Percentiles rank a stretch among this genome's conserved stretches.
Conservation (phyloP, 1,139 yeast genomes). For the Hyphopichia pseudoburtonii region DNA sequence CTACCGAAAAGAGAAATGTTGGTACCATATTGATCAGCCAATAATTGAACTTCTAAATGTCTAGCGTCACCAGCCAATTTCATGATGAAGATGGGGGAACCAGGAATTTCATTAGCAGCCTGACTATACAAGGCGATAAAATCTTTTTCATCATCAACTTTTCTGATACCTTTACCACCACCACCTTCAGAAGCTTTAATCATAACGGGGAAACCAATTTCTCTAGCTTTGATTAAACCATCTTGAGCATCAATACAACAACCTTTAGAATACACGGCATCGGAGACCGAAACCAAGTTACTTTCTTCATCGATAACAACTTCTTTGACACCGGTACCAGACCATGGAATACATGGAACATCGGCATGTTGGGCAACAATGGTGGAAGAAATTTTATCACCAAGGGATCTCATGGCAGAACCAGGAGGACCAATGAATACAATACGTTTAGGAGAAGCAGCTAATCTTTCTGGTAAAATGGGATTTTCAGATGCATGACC, state of each 20-base stretch:
- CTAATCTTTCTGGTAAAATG: constrained; percentile 84
- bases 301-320: constrained; percentile 67
- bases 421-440: constrained; percentile 98
- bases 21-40: constrained; percentile 95
- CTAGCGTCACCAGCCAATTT: constrained; percentile 92
- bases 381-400: constrained; percentile 96
- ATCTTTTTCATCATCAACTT: constrained; percentile 76
- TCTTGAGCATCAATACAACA: constrained; percentile 86
- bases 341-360: constrained; percentile 99
- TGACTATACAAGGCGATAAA: constrained; percentile 73
- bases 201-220: constrained; percentile 96
- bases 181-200: constrained; percentile 98
- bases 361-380: constrained; percentile 98
- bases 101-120: constrained; percentile 94
- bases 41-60: constrained; percentile 90
- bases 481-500: constrained; percentile 99
- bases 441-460: constrained; percentile 84
- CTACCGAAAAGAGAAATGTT: constrained; percentile 92
- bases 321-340: constrained; percentile 92
- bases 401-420: constrained; percentile 97
- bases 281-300: constrained; percentile 85
- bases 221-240: constrained; percentile 77
- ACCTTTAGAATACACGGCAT: constrained; percentile 78
- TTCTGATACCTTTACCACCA: constrained; percentile 98
- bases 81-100: constrained; percentile 95